Evolutionary conservation across 2,329 filamentous ascomycete species (phyloP).

Genomic region (Colletotrichum musicola): DNA sequence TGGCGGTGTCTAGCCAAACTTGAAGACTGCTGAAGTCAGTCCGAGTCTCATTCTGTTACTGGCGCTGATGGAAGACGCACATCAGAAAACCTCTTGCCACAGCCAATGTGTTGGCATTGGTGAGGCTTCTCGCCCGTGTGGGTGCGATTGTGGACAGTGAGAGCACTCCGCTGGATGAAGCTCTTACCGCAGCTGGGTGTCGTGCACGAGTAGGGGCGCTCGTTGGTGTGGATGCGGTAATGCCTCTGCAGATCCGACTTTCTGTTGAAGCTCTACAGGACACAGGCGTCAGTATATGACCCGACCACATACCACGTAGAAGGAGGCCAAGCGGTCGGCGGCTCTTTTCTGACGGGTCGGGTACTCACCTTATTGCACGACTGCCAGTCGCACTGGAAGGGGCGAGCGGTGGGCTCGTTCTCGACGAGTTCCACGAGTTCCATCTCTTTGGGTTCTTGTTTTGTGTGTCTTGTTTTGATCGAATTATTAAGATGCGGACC

Average conservation of each 20-base stretch:
- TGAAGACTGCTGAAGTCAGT: constrained; percentile 66
- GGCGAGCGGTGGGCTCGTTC: constrained; percentile 71
- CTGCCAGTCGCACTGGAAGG: constrained; percentile 74
- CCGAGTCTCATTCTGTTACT: neutral
- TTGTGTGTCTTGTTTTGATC: constrained; percentile 43
- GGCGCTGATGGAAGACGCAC: constrained; percentile 54
- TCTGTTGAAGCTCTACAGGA: constrained; percentile 75
- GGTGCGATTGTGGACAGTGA: constrained; percentile 78
- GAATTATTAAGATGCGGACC: constrained; percentile 48
- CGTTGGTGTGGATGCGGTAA: constrained; percentile 79
- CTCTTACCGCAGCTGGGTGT: constrained; percentile 74
- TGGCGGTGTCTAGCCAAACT: constrained; percentile 74
- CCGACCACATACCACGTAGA: constrained; percentile 14
- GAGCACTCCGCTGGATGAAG: constrained; percentile 78
- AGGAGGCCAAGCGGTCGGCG: neutral
- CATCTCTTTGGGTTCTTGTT: constrained; percentile 57
- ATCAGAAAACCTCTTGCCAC: constrained; percentile 78
- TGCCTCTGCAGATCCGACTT: constrained; percentile 79
- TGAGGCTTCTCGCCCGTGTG: constrained; percentile 81
- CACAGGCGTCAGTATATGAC: constrained; percentile 39
- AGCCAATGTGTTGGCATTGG: constrained; percentile 74
- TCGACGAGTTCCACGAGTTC: constrained; percentile 75
- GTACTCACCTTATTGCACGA: constrained; percentile 70
- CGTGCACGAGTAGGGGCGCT: constrained; percentile 74
- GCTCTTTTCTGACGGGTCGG: neutral